Base-by-base conservation (phyloP, 1,284 basidiomycete species). In the Leccinum pachyderme region DNA sequence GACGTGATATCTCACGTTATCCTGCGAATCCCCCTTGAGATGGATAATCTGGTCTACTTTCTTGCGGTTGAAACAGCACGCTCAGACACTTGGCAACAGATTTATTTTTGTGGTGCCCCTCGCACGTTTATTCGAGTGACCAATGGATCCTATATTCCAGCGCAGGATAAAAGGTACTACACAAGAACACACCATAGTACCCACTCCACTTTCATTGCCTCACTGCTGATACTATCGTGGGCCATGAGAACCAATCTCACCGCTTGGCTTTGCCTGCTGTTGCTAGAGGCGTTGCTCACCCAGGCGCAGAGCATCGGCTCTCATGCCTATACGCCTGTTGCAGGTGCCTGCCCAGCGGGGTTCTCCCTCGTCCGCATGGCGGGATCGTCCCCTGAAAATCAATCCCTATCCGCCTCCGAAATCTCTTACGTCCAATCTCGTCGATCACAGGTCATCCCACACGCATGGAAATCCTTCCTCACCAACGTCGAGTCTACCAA, bases 351-450 rank as follows among this genome's bases (percentile, higher is more conserved):
- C 52, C 70, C 73, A 0, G 31, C 57, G 0, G 66, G 49, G 47
- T 74, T 75, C 24, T 13, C 58, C 1, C 70, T 75, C 51, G 66
- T 75, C 12, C 74, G 73, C 25, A 65, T 62, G 56, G 64, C 67
- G 0, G 70, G 72, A n/a, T 45, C 57, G 6, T 48, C 48, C 27
- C 64, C 32, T 7, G 58, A 35, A 35, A 59, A 58, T 25, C 73
- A 77, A 57, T 52, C 61, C 5, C 69, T 72, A 28, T 73, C 70
- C n/a, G 4, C 59, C 6, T 54, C 63, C 27, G 72, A 76, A 48
- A 24, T 55, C 1, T 48, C 61, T 1, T 74, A 77, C 37, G 47
- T 74, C 25, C 60, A 65, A 9, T 59, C 64, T 2, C 68, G 75
- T n/a, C 59, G 59, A 25, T 57, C 68, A 0, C 48, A 67, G 5